A percentile compares a stretch with the other conserved stretches of the same genome.
Evolutionary conservation across 108 stramenopile genomes (phyloP).

Genomic region (Cyclotella atomus): DNA sequence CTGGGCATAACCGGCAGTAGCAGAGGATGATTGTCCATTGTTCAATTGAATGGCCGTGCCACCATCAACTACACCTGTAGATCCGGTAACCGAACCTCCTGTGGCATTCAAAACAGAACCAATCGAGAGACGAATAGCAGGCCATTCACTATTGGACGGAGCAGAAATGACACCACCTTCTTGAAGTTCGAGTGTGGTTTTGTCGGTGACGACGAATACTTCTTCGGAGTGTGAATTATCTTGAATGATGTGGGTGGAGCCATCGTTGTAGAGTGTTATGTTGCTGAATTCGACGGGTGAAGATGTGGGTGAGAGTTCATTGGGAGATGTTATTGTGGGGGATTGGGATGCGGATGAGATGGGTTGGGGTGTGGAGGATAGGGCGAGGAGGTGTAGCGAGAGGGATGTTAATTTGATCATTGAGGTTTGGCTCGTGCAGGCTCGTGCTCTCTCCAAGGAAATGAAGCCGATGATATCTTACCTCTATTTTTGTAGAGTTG

Average conservation of each 20-base stretch:
- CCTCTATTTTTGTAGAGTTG: too few species aligned
- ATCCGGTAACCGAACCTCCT: constrained; percentile 16
- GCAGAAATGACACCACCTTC: constrained; percentile 18
- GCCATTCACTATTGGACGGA: constrained; percentile 26
- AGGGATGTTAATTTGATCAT: background rate
- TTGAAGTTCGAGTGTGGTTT: constrained; percentile 2
- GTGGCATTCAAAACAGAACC: constrained; percentile 17
- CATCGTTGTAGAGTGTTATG: constrained; percentile 22
- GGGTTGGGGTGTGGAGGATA: constrained; percentile 4
- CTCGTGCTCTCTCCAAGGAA: too few species aligned
- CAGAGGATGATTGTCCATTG: constrained; percentile 21
- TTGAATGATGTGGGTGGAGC: background rate
- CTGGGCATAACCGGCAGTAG: constrained; percentile 18
- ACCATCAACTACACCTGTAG: background rate
- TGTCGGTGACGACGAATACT: constrained; percentile 11
- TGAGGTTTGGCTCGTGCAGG: too few species aligned
- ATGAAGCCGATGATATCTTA: too few species aligned
- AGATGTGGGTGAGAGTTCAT: too few species aligned
- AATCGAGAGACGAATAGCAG: constrained; percentile 28
- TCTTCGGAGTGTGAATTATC: constrained; percentile 9
- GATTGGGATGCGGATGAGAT: constrained; percentile 2
- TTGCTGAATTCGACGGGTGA: constrained; percentile 28
- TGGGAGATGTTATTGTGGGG: too few species aligned
- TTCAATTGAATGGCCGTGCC: constrained; percentile 29
- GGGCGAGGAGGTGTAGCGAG: background rate